Evolutionary conservation across 306 rosid genomes (phyloP).

Genomic region (Cicer bijugum): DNA sequence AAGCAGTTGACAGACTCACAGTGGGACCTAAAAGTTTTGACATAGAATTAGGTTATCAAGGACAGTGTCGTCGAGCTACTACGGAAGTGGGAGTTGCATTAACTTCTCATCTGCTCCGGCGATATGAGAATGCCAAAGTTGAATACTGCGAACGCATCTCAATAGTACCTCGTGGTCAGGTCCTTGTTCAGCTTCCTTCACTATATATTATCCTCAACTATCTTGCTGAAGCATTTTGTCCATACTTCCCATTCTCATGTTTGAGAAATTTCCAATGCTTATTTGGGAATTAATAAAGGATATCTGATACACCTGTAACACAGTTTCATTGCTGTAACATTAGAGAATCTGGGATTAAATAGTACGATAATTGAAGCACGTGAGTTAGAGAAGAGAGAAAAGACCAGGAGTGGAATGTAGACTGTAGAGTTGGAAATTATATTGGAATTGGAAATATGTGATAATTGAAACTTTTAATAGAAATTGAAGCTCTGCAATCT

Average conservation of each 20-base stretch:
- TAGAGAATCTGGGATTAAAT: constrained; percentile 35
- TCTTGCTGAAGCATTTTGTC: constrained; percentile 25
- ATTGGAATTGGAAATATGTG: constrained; percentile 31
- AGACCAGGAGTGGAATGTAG: constrained; percentile 8
- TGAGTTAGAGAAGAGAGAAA: constrained; percentile 27
- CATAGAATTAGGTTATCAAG: constrained; percentile 76
- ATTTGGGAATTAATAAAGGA: not conserved
- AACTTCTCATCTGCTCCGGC: constrained; percentile 90
- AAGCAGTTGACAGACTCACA: constrained; percentile 94
- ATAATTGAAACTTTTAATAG: not conserved
- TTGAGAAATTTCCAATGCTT: constrained; percentile 8
- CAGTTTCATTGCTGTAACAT: constrained; percentile 16
- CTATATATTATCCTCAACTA: constrained; percentile 29
- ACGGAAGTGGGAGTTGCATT: constrained; percentile 91
- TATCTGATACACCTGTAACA: constrained; percentile 2
- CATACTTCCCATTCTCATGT: constrained; percentile 34
- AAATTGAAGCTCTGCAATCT: constrained; percentile 34
- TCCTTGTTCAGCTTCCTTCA: constrained; percentile 61
- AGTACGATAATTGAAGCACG: constrained; percentile 18
- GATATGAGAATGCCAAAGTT: constrained; percentile 76
- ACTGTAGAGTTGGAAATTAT: constrained; percentile 18
- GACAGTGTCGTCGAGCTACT: constrained; percentile 96
- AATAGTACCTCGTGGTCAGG: constrained; percentile 97
- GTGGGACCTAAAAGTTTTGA: constrained; percentile 89
- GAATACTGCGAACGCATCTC: constrained; percentile 93